These are phyloP conservation scores for Camellia oleifera DNA, from an alignment of 179 eudicot genomes.

Conservation along the genomic window DNA sequence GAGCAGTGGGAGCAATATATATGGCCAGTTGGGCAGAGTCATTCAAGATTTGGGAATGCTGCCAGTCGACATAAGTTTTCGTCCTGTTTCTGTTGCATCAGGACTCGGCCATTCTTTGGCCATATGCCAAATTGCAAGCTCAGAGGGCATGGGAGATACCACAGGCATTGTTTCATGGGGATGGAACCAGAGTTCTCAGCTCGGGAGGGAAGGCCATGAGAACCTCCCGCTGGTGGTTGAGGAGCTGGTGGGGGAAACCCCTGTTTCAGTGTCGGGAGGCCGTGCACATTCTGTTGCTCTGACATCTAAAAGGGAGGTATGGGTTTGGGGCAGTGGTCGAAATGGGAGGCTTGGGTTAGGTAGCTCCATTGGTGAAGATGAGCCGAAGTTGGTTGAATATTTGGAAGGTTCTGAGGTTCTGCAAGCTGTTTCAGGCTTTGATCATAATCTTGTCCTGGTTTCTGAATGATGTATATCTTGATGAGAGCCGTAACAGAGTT, in stretches of 20 bases:
- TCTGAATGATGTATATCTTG: conserved; percentile 4
- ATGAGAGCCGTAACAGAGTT: too few species aligned
- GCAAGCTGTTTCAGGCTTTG: conserved; percentile 86
- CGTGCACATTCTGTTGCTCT: conserved; percentile 82
- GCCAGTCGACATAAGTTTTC: conserved; percentile 48
- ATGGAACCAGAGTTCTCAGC: conserved; percentile 83
- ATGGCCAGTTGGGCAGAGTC: conserved; percentile 72
- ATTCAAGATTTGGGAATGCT: conserved; percentile 50
- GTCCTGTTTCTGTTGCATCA: conserved; percentile 54
- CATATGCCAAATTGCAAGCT: conserved; percentile 40
- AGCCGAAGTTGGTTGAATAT: conserved; percentile 59
- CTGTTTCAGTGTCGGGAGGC: conserved; percentile 61
- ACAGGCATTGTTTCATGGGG: conserved; percentile 71
- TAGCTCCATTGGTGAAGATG: conserved; percentile 75
- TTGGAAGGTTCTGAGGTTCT: conserved; percentile 60
- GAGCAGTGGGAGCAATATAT: conserved; percentile 82
- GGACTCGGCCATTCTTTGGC: conserved; percentile 92
- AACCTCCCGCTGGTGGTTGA: conserved; percentile 54
- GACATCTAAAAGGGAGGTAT: conserved; percentile 54
- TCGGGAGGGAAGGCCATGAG: conserved; percentile 72
- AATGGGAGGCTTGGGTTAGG: conserved; percentile 93
- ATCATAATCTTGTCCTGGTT: conserved; percentile 78
- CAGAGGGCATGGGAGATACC: conserved; percentile 21
- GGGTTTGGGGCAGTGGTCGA: conserved; percentile 94
- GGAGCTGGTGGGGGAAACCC: conserved; percentile 45